Base-by-base conservation (phyloP, 2,329 filamentous ascomycete species). In the Xylariaceae sp. region DNA sequence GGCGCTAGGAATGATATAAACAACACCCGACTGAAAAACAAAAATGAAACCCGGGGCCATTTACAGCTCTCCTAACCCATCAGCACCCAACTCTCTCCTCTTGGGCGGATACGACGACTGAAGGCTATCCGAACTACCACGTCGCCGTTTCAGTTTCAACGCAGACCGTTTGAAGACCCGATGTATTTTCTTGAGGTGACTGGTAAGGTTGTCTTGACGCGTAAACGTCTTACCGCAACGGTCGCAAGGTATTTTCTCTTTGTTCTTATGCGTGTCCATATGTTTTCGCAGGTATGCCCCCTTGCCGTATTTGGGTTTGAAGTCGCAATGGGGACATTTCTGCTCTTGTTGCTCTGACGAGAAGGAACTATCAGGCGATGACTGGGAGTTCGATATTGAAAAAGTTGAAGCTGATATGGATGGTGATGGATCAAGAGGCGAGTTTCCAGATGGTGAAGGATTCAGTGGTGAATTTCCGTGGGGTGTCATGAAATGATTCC, bases 251-350 rank as follows among this genome's bases (percentile, higher is more conserved):
- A 49, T 17, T 6, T 0, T 11, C 9, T 6, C 1, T 2, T 24
- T 9, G 2, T 6, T 6, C 6, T 16, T 7, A 9, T 62, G 56
- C 3, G 4, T 28, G 3, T 4, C 3, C 11, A 19, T 14, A 6
- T 62, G 60, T 12, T 62, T 62, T 2, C n/a, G 28, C 12, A 60
- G 17, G 23, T 62, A 57, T 4, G 39, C 7, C 21, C n/a, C n/a
- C n/a, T n/a, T n/a, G n/a, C n/a, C n/a, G n/a, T n/a, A n/a, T n/a
- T n/a, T 16, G 6, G 56, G 50, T 8, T 4, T 34, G 23, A 36
- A 58, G 1, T 1, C 0, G 11, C 54, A 58, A 14, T 11, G 0
- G 7, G 3, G 7, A 16, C 58, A 61, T 51, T 36, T n/a, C 2
- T 28, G 5, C 6, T 46, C 40, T 28, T 17, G 2, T 5, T n/a